phyloP scores from a whole-genome alignment of 2,329 filamentous ascomycete genomes.

The Scedosporium dehoogii region DNA sequence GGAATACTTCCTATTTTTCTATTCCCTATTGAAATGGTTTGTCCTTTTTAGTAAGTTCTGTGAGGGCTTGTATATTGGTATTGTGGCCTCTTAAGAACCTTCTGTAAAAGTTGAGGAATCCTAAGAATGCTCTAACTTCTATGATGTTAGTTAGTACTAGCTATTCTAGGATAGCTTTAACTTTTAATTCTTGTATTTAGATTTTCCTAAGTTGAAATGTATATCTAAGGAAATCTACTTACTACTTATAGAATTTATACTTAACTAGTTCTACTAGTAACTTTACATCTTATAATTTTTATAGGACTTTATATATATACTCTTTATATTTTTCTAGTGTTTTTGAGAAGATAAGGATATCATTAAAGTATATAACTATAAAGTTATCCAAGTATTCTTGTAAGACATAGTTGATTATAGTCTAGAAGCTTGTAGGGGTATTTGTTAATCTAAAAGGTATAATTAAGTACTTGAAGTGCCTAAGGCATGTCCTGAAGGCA shows the following conservation, averaged over 20 bases:
- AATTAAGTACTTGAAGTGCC: too few relatives aligned
- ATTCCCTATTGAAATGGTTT: neutral
- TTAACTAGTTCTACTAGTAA: neutral
- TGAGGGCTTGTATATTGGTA: neutral
- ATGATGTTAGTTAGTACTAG: neutral
- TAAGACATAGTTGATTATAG: neutral
- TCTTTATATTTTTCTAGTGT: constrained; percentile 7
- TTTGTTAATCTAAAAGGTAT: constrained; percentile 11
- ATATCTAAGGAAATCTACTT: neutral
- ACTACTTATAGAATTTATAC: neutral
- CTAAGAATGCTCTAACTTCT: neutral
- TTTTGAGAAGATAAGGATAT: constrained; percentile 11
- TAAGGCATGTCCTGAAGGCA: too few relatives aligned
- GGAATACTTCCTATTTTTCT: neutral
- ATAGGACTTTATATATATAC: neutral
- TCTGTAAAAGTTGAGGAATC: neutral
- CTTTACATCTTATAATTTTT: neutral
- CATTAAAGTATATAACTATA: constrained; percentile 11
- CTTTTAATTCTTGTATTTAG: neutral
- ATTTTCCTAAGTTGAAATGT: neutral
- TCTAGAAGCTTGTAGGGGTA: constrained; percentile 9
- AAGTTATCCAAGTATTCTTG: constrained; percentile 5
- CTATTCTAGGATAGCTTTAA: neutral
- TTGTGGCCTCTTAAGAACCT: neutral
- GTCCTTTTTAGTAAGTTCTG: neutral